Base-by-base conservation (phyloP, 176 grass and related monocot species). In the Olyra latifolia region DNA sequence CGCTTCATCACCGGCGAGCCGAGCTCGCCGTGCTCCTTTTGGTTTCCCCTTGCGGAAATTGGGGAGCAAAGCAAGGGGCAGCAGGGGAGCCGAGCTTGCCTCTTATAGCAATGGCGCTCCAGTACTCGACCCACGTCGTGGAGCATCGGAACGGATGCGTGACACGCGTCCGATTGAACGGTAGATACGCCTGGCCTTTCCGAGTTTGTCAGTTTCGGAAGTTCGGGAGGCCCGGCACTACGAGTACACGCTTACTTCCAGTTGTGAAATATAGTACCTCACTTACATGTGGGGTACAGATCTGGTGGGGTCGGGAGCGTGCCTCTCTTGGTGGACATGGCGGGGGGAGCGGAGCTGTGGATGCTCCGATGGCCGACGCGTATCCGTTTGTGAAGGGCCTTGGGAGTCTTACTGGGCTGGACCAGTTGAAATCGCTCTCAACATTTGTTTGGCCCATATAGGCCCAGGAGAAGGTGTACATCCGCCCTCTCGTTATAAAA, bases 1-100 rank as follows among this genome's bases (percentile, higher is more conserved):
- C 79, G 72, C 72, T 77, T 87, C 86, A 88, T 83, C 7, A n/a
- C 74, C 80, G 79, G 57, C 35, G 19, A 69, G 4, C 46, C 19
- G 13, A 62, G 4, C 46, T 53, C 59, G 52, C 52, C n/a, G n/a
- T 8, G 62, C 24, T 12, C 28, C 22, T n/a, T 65, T 55, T 44
- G 64, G 38, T 38, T 87, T 65, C 45, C 72, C 35, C 25, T 55
- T 46, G 35, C 12, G 8, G 47, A 47, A 78, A 65, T 77, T 58
- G 56, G 25, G 22, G 49, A 23, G 64, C 4, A 23, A 30, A 17
- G 70, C 14, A n/a, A 25, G 35, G 32, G 49, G 38, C 28, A 7
- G n/a, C 5, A 20, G 38, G 19, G 63, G 22, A 60, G 53, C 14
- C 5, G 54, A 54, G 45, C 38, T 22, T 29, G 23, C 57, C 43